Conservation (phyloP, 352 stramenopile genomes). For the Globisporangium rhizosaccharum region DNA sequence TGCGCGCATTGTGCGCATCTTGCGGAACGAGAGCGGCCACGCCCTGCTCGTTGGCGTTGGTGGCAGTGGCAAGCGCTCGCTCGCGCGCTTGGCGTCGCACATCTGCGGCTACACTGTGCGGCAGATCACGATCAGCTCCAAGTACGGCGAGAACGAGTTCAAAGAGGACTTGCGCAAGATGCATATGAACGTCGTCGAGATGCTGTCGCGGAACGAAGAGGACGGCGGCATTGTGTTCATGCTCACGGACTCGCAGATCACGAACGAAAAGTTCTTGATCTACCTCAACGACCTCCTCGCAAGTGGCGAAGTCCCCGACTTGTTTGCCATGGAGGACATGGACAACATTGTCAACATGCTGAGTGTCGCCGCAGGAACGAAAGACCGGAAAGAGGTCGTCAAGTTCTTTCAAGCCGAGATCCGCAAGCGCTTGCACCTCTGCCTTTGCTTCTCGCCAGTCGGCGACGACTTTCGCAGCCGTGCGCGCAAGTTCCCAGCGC, state of each 20-base stretch:
- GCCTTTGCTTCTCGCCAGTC: conserved; percentile 93
- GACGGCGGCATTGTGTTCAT: conserved; percentile 92
- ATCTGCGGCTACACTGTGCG: conserved; percentile 90
- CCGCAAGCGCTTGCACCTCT: conserved; percentile 93
- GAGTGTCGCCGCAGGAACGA: conserved; percentile 61
- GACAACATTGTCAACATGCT: conserved; percentile 91
- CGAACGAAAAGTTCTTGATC: conserved; percentile 96
- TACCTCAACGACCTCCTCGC: conserved; percentile 95
- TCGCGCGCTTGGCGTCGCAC: conserved; percentile 90
- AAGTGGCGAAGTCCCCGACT: conserved; percentile 90
- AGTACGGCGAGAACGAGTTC: conserved; percentile 94
- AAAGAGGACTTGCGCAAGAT: conserved; percentile 96
- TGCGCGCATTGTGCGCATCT: conserved; percentile 92
- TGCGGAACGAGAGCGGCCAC: conserved; percentile 87
- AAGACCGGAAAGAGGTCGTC: conserved; percentile 91
- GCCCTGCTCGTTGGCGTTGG: conserved; percentile 93
- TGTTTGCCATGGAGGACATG: conserved; percentile 93
- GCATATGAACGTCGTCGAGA: conserved; percentile 92
- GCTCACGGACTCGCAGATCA: conserved; percentile 94
- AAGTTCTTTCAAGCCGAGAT: conserved; percentile 95
- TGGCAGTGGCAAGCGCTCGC: conserved; percentile 91
- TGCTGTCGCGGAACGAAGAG: conserved; percentile 80
- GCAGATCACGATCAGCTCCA: conserved; percentile 94
- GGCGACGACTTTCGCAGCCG: conserved; percentile 94
- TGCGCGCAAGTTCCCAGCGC: conserved; percentile 91